Base-by-base conservation (phyloP, 495 filamentous ascomycete genomes). In the Tuber melanosporum region DNA sequence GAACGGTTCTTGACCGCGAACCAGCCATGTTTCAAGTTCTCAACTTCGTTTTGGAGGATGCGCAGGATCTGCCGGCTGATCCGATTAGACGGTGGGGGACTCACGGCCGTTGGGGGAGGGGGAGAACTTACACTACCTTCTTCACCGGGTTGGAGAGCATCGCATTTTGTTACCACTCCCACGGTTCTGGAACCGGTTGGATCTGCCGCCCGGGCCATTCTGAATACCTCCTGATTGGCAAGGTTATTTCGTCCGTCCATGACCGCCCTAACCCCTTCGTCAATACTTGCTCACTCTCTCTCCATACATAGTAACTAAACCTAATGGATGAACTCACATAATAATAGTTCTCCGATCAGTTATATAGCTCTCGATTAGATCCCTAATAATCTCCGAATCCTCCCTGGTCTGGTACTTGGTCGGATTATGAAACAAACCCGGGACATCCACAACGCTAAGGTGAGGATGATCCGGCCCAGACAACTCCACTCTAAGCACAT, bases 401-500 rank as follows among this genome's bases (percentile, higher is more conserved):
- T 82, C 77, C 15, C 77, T 83, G 0, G 84, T 87, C 39, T 86
- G 84, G 32, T 82, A 85, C 32, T 78, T 84, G 3, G 84, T 86
- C 0, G 84, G 75, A 76, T 75, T 87, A 32, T 85, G 83, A 77
- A 89, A 87, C 14, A 89, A 80, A 0, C 89, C 88, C 1, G 89
- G 88, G 52, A 90, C 85, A 80, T 90, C 88, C 62, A 90, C 84
- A 49, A 90, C 83, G 69, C 85, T 89, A 46, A 90, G 83, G 71
- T 88, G 86, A 14, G 84, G 79, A 36, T 87, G 83, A 3, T 86
- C 78, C 3, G 87, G 88, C 0, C 88, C 88, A 12, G 82, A 85
- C 14, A 90, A 76, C 73, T 89, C 88, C 4, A 90, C 83, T 46
- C 85, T 86, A 36, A 90, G 83, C 9, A 88, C 83, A 75, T 89